Percentiles rank a stretch among this genome's conserved stretches.
phyloP scores from a whole-genome alignment of 345 rosid genomes.

The Citrus unshiu region DNA sequence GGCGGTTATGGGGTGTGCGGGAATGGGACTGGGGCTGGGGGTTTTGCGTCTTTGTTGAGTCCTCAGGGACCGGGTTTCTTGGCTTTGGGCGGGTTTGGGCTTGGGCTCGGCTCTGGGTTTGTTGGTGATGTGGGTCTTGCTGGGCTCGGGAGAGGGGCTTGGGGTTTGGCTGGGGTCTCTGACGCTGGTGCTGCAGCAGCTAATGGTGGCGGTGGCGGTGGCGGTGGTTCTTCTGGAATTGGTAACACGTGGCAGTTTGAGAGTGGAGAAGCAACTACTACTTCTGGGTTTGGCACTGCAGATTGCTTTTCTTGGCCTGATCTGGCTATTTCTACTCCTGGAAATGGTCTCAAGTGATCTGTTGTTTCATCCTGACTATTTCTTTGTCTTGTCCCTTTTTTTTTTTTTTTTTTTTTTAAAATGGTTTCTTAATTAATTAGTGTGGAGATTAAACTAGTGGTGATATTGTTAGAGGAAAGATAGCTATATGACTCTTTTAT shows the following conservation, averaged over 20 bases:
- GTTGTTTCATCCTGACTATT: background rate
- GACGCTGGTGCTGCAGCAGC: slow-evolving; percentile 23
- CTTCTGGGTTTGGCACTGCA: slow-evolving; percentile 44
- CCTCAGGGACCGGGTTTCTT: slow-evolving; percentile 61
- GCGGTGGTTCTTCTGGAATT: slow-evolving; percentile 21
- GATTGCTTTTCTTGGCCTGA: slow-evolving; percentile 94
- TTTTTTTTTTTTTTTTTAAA: background rate
- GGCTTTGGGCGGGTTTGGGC: slow-evolving; percentile 68
- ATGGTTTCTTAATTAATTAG: slow-evolving; percentile 5
- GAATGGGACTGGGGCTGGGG: slow-evolving; percentile 29
- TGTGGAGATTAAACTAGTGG: slow-evolving; percentile 8
- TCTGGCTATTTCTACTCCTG: slow-evolving; percentile 83
- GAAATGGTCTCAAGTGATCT: slow-evolving; percentile 67
- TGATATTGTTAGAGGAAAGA: slow-evolving; percentile 6
- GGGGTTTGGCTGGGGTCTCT: slow-evolving; percentile 56
- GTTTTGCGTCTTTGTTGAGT: slow-evolving; percentile 73
- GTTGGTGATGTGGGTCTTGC: slow-evolving; percentile 73
- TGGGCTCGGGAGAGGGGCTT: slow-evolving; percentile 78
- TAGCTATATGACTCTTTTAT: background rate
- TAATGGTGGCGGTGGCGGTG: slow-evolving; percentile 2
- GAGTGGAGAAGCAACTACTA: slow-evolving; percentile 32
- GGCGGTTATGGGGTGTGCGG: slow-evolving; percentile 16
- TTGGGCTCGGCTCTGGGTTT: slow-evolving; percentile 54
- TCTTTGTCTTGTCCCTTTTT: background rate
- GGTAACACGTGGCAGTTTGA: slow-evolving; percentile 78